Evolutionary conservation across 768 basidiomycete genomes (phyloP), one percentile per base, ranked within the genome.

Genomic region (Dentipellis sp.): DNA sequence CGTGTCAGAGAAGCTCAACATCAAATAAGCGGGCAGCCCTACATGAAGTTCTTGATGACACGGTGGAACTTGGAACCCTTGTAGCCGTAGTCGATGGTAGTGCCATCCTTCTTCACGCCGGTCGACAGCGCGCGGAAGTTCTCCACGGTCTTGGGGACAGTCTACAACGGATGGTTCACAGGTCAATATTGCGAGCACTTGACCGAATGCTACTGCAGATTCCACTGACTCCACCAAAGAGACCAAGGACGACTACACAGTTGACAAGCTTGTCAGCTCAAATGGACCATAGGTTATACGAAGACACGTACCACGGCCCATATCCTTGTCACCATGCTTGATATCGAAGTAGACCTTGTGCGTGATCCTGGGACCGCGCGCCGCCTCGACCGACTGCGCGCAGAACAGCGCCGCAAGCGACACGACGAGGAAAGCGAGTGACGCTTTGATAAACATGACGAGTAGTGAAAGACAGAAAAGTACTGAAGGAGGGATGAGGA

Each of bases 11-110:
- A 46, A 37, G 40, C 42, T 37, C 45, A 4, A 40, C 14, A 50
- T 48, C 39, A 38, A 50, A n/a, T 37, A 14, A 39, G 54, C 37
- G 19, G 47, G 55, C 45, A 57, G 46, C 57, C 66, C 10, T 55
- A 85, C 93, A 95, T 95, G 73, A 95, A 95, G 64, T 88, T 76
- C 72, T 91, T 90, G 69, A 97, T 95, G 59, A 97, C 82, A 67
- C 94, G 88, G 74, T 99, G 95, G 83, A 99, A 99, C 63, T 85
- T 86, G 58, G 92, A 94, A 46, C 91, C 94, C 72, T 95, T 88
- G 80, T 93, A 99, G 10, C 94, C 94, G 66, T 78, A 95, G 16
- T 86, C 92, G 54, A 77, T 66, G 35, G 73, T 68, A 1, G 78
- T 77, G 58, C 89, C 90, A 56, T 88, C 82, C 74, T 87, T 91